Evolutionary conservation across 371 early-diverging fungal species (phyloP).

Genomic region (Mortierella sp.): DNA sequence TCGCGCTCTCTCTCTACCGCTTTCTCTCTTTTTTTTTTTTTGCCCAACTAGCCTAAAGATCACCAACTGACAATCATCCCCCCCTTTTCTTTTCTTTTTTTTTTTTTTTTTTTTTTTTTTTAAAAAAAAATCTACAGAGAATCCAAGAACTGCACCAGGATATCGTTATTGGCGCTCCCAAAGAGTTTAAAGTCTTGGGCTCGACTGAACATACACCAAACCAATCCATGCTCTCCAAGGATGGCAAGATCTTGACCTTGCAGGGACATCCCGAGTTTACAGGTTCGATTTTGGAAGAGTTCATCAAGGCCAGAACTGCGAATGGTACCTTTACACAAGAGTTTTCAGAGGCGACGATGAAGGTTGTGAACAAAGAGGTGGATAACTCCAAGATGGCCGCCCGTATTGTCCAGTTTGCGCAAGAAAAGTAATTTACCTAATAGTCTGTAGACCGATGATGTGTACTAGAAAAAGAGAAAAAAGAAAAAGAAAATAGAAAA

Average conservation of each 20-base stretch:
- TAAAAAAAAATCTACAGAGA: slow-evolving; percentile 33
- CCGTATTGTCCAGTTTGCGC: slow-evolving; percentile 21
- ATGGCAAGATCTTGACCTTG: slow-evolving; percentile 69
- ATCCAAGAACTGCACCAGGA: slow-evolving; percentile 74
- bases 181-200: slow-evolving; percentile 30
- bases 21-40: neutral
- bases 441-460: too few species aligned
- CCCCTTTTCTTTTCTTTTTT: neutral
- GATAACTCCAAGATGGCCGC: slow-evolving; percentile 46
- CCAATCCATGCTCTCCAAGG: slow-evolving; percentile 67
- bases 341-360: slow-evolving; percentile 33
- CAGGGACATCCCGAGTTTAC: slow-evolving; percentile 87
- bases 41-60: neutral
- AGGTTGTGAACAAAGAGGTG: slow-evolving; percentile 29
- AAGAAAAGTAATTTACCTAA: neutral
- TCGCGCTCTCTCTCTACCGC: too few species aligned
- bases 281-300: slow-evolving; percentile 59
- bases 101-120: neutral
- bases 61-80: neutral
- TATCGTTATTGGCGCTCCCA: slow-evolving; percentile 29
- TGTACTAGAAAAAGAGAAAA: too few species aligned
- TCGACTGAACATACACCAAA: slow-evolving; percentile 24
- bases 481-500: too few species aligned
- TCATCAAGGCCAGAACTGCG: slow-evolving; percentile 55
- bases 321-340: slow-evolving; percentile 56